phyloP scores from a whole-genome alignment of 441 rosid species.

The Bruguiera hainesii region DNA sequence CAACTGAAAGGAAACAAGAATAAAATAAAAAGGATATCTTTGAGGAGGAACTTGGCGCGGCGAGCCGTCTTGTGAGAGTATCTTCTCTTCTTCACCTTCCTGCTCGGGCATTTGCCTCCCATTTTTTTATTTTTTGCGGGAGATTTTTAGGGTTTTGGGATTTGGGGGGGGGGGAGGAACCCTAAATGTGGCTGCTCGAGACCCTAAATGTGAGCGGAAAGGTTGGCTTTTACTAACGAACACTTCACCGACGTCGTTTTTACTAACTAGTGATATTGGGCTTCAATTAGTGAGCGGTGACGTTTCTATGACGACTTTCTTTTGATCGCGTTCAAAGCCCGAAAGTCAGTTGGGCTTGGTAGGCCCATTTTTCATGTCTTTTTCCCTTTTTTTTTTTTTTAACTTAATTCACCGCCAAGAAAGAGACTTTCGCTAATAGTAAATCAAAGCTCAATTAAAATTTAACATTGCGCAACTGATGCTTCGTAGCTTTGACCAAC shows the following conservation, averaged over 20 bases:
- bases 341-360: too few relatives aligned
- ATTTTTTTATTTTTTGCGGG: slow-evolving; percentile 16
- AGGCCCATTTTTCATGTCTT: background rate
- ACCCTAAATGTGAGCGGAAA: too few relatives aligned
- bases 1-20: background rate
- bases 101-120: slow-evolving; percentile 89
- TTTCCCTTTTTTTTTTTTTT: too few relatives aligned
- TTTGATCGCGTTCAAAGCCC: too few relatives aligned
- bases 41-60: slow-evolving; percentile 68
- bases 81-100: slow-evolving; percentile 95
- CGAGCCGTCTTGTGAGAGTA: slow-evolving; percentile 89
- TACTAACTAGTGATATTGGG: too few relatives aligned
- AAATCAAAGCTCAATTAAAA: too few relatives aligned
- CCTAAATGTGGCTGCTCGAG: slow-evolving; percentile 2
- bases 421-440: too few relatives aligned
- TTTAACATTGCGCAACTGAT: too few relatives aligned
- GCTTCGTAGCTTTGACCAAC: too few relatives aligned
- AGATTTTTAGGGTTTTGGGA: background rate
- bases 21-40: slow-evolving; percentile 60
- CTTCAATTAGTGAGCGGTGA: background rate
- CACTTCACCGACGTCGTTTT: slow-evolving; percentile 11
- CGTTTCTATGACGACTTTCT: too few relatives aligned
- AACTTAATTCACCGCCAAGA: too few relatives aligned
- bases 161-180: background rate
- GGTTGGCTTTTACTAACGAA: background rate